Conservation (phyloP, 2,329 filamentous ascomycete species). For the Paraconiothyrium brasiliense region DNA sequence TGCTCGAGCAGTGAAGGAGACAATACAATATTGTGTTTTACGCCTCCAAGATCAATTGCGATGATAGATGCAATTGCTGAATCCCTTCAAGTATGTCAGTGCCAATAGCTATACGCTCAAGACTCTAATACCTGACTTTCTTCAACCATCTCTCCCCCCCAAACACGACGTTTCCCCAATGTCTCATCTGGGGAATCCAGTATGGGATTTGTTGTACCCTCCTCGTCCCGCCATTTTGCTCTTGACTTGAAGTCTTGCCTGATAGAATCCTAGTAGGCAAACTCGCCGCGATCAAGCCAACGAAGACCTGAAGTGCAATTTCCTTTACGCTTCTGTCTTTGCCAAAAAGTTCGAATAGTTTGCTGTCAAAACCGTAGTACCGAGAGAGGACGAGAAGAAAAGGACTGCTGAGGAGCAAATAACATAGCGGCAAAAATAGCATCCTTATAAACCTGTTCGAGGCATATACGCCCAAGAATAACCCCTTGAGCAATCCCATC, state of each 20-base stretch:
- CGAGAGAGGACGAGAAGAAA: constrained; percentile 37
- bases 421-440: constrained; percentile 47
- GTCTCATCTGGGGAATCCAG: constrained; percentile 67
- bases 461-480: constrained; percentile 46
- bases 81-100: constrained; percentile 36
- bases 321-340: constrained; percentile 39
- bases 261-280: constrained; percentile 46
- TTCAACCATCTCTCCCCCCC: constrained; percentile 57
- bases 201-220: constrained; percentile 63
- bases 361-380: constrained; percentile 34
- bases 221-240: constrained; percentile 42
- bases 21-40: constrained; percentile 61
- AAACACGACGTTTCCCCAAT: constrained; percentile 61
- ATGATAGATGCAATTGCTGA: constrained; percentile 55
- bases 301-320: constrained; percentile 40
- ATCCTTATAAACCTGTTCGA: constrained; percentile 45
- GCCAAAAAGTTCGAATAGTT: constrained; percentile 29
- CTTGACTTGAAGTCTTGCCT: constrained; percentile 23
- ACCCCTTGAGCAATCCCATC: constrained; percentile 44
- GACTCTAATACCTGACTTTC: constrained; percentile 49
- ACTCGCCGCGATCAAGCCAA: constrained; percentile 36
- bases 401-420: constrained; percentile 41
- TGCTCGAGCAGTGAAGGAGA: constrained; percentile 57
- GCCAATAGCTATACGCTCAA: background rate
- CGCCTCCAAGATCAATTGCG: constrained; percentile 60